These are phyloP conservation scores for Biscogniauxia sp. DNA, from an alignment of 2,329 filamentous ascomycete species.

Conservation along the genomic window DNA sequence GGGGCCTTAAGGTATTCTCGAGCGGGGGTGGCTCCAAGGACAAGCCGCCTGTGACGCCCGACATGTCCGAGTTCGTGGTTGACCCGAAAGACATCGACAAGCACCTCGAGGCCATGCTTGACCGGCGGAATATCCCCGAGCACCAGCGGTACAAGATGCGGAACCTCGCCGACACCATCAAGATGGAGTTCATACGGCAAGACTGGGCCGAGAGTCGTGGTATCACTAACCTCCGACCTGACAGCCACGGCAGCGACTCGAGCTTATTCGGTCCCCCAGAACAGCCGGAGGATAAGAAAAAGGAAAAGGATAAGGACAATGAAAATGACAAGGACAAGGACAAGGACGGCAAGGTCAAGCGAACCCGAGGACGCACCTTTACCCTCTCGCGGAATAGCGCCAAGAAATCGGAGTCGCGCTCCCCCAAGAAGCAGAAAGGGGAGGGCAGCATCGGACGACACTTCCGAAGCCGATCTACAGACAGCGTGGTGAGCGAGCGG, in stretches of 20 bases:
- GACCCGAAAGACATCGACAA: slow-evolving; percentile 54
- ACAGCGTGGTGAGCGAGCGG: slow-evolving; percentile 63
- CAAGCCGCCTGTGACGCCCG: slow-evolving; percentile 33
- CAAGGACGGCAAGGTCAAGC: slow-evolving; percentile 49
- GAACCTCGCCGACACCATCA: slow-evolving; percentile 82
- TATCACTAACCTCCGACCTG: slow-evolving; percentile 43
- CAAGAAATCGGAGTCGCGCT: slow-evolving; percentile 58
- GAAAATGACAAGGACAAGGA: slow-evolving; percentile 22
- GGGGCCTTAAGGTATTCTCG: slow-evolving; percentile 41
- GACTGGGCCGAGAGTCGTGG: slow-evolving; percentile 71
- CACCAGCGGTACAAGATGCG: slow-evolving; percentile 95
- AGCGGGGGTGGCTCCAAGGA: slow-evolving; percentile 38
- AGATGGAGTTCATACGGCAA: slow-evolving; percentile 91
- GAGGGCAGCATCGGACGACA: slow-evolving; percentile 62
- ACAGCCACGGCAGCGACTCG: slow-evolving; percentile 43
- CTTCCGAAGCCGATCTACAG: slow-evolving; percentile 69
- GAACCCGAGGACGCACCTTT: slow-evolving; percentile 72
- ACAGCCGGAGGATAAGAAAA: slow-evolving; percentile 34
- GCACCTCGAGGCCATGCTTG: slow-evolving; percentile 64
- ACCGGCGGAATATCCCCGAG: slow-evolving; percentile 88
- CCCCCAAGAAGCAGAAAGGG: slow-evolving; percentile 73
- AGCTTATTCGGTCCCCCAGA: slow-evolving; percentile 26
- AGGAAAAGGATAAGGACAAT: neutral
- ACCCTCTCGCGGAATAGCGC: slow-evolving; percentile 62
- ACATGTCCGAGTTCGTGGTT: slow-evolving; percentile 51